Evolutionary conservation across 306 rosid species (phyloP).

Genomic region (Astragalus glycyphyllos): DNA sequence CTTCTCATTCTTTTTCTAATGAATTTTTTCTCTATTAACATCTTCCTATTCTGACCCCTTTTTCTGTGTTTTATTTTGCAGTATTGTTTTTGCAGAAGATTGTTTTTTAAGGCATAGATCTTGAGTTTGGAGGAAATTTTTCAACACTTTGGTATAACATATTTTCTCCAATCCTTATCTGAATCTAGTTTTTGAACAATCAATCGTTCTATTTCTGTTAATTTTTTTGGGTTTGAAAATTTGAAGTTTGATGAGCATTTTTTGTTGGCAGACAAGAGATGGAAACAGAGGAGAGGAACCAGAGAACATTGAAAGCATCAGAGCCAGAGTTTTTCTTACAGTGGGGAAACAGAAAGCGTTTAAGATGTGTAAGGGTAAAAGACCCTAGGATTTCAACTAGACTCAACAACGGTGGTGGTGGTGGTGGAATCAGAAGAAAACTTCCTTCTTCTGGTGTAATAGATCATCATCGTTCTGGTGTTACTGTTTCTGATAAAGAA

Average conservation of each 20-base stretch:
- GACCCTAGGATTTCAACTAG: conserved; percentile 70
- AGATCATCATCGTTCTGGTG: conserved; percentile 55
- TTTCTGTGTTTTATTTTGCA: neutral
- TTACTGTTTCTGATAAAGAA: conserved; percentile 56
- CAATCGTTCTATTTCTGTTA: conserved; percentile 1
- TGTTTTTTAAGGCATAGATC: conserved; percentile 47
- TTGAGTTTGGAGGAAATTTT: conserved; percentile 45
- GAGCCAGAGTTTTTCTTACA: conserved; percentile 79
- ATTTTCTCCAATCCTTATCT: conserved; percentile 5
- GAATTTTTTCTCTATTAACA: conserved; percentile 30
- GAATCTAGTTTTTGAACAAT: conserved; percentile 26
- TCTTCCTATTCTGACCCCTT: conserved; percentile 34
- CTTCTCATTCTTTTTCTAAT: conserved; percentile 18
- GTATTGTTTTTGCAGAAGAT: conserved; percentile 1
- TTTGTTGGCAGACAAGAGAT: conserved; percentile 49
- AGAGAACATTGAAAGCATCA: conserved; percentile 51
- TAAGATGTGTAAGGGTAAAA: conserved; percentile 78
- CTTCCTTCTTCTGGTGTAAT: conserved; percentile 45
- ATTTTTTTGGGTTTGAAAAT: neutral
- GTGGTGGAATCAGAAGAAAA: conserved; percentile 63
- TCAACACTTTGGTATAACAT: conserved; percentile 17
- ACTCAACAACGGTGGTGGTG: conserved; percentile 40
- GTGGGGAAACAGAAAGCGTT: conserved; percentile 75
- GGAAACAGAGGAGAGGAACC: conserved; percentile 76
- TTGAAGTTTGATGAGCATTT: neutral